A percentile compares a stretch with the other conserved stretches of the same genome.
Evolutionary conservation across 306 rosid species (phyloP).

Genomic region (Trichosanthes truncata): DNA sequence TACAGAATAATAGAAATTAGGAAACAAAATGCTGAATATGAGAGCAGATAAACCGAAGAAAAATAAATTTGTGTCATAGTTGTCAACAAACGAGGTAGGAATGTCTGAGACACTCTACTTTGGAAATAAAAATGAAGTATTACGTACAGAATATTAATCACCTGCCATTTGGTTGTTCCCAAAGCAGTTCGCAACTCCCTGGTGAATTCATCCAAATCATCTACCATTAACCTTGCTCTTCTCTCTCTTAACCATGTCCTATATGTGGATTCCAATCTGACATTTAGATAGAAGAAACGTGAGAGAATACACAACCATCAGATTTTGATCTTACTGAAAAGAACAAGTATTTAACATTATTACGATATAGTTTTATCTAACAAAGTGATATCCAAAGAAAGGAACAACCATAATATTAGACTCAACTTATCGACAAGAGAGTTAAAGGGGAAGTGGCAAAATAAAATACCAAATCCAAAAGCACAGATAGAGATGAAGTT

Average conservation of each 20-base stretch:
- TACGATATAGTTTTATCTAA: neutral
- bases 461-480: neutral
- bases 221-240: slow-evolving; percentile 35
- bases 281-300: neutral
- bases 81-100: neutral
- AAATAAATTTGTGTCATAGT: neutral
- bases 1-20: neutral
- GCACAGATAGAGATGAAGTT: neutral
- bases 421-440: neutral
- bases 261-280: slow-evolving; percentile 86
- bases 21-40: neutral
- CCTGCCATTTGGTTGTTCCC: slow-evolving; percentile 99
- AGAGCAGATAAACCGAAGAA: neutral
- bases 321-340: neutral
- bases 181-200: slow-evolving; percentile 90
- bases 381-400: neutral
- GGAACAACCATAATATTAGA: neutral
- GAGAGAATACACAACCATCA: slow-evolving; percentile 8
- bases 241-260: slow-evolving; percentile 71
- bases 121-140: neutral
- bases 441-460: neutral
- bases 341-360: neutral
- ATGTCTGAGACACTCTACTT: neutral
- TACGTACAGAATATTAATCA: slow-evolving; percentile 12
- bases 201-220: slow-evolving; percentile 51